Evolutionary conservation across 331 rosid species (phyloP), one percentile per base, ranked within the genome.

Genomic region (Rosa hybrid): DNA sequence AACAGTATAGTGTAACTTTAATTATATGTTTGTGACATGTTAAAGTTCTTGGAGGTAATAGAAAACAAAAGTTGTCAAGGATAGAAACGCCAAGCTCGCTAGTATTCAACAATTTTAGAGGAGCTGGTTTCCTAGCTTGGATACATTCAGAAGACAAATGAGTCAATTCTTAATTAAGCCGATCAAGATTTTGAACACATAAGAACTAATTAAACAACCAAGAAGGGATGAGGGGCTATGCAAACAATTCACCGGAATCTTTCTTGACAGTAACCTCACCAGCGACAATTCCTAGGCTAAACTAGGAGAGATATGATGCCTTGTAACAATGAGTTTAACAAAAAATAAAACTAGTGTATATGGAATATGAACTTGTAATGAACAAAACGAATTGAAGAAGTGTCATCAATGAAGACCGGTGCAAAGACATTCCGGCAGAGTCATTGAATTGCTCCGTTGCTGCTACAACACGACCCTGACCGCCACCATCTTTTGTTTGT

Each of bases 391-490:
- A 62, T 62, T 12, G 14, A 62, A 62, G 17, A 62, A 63, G 7
- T 12, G 42, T 63, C 41, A 0, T 63, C 8, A 13, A 12, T 63
- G 0, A 12, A 62, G 41, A 27, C 14, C 17, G 18, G 8, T 2
- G 68, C 41, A 27, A 62, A 25, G 10, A 34, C 27, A 38, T 39
- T 39, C 5, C 1, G 16, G 74, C 8, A 1, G 18, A 69, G 14
- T 49, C 62, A 77, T 25, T 77, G 80, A 27, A 30, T 13, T 64
- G 80, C 80, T 3, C 25, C 63, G 50, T 49, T 57, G 63, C 73
- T 77, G 48, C 50, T 65, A 34, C 80, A 77, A 50, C 73, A 77
- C 9, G 64, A 30, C 23, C 51, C 64, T 9, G 50, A 25, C 48
- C 72, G 64, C 72, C 73, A 77, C 20, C 46, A 64, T 39, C 50